Conservation (phyloP, 2,329 filamentous ascomycete species). For the Ceratocystis diversiconidia region DNA sequence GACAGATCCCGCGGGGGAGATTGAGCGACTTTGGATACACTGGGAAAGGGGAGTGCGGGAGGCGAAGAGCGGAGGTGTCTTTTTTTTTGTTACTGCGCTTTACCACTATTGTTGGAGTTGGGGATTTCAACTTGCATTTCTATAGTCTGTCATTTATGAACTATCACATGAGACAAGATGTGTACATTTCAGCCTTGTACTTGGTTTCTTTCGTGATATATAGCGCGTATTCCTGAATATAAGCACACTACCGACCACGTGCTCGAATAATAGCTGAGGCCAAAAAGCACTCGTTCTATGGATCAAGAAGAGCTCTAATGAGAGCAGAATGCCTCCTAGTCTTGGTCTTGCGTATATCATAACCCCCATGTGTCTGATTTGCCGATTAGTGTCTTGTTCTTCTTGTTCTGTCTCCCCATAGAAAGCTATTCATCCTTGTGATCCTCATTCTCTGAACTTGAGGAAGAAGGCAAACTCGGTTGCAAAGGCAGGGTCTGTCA, state of each 20-base stretch:
- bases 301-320: not conserved
- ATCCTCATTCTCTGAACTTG: constrained; percentile 28
- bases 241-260: not conserved
- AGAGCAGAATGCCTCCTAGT: not conserved
- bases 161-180: constrained; percentile 4
- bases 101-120: constrained; percentile 18
- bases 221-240: not conserved
- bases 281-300: not conserved
- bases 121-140: constrained; percentile 15
- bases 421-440: not conserved
- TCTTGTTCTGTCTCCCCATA: not conserved
- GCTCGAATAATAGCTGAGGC: not conserved
- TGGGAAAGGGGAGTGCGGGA: not conserved
- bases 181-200: constrained; percentile 3
- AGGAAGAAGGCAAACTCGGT: constrained; percentile 50
- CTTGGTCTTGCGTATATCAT: not conserved
- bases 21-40: constrained; percentile 3
- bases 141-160: constrained; percentile 13
- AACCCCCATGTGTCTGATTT: not conserved
- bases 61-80: constrained; percentile 13
- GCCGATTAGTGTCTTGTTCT: not conserved
- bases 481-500: constrained; percentile 80
- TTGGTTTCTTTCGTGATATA: constrained; percentile 5
- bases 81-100: constrained; percentile 21
- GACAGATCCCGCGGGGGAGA: not conserved